These are phyloP conservation scores for Petrea volubilis DNA, from an alignment of 257 asterid species.

Conservation along the genomic window DNA sequence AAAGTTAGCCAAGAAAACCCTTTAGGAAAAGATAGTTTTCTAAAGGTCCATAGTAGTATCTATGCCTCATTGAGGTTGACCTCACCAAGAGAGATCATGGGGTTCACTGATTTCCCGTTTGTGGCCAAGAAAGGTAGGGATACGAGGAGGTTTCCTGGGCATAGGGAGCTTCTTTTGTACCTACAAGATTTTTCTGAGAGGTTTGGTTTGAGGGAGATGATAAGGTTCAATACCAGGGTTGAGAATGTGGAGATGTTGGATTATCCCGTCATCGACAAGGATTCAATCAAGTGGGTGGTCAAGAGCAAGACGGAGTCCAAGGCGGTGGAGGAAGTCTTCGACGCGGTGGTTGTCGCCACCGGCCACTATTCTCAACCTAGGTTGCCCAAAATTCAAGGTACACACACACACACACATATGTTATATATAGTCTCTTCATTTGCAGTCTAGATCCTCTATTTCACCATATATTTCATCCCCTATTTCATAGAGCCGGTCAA, in stretches of 20 bases:
- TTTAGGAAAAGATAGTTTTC: constrained; percentile 33
- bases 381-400: constrained; percentile 78
- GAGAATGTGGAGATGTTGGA: constrained; percentile 68
- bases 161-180: constrained; percentile 60
- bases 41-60: constrained; percentile 70
- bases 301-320: constrained; percentile 40
- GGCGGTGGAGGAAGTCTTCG: constrained; percentile 62
- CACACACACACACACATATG: too few species aligned
- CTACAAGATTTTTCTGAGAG: constrained; percentile 66
- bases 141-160: constrained; percentile 83
- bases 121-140: constrained; percentile 60
- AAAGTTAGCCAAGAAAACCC: constrained; percentile 55
- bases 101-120: constrained; percentile 82
- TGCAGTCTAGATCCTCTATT: not conserved
- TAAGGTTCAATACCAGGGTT: constrained; percentile 67
- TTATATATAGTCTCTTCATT: not conserved
- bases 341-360: constrained; percentile 85
- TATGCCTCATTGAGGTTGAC: constrained; percentile 64
- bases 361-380: constrained; percentile 87
- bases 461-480: not conserved
- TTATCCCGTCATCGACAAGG: constrained; percentile 30
- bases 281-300: constrained; percentile 66
- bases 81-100: constrained; percentile 83
- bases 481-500: not conserved
- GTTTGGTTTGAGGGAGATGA: constrained; percentile 70